A percentile compares a stretch with the other conserved stretches of the same genome.
phyloP scores from a whole-genome alignment of 176 grass and related monocot genomes.

The Bonia amplexicaulis region DNA sequence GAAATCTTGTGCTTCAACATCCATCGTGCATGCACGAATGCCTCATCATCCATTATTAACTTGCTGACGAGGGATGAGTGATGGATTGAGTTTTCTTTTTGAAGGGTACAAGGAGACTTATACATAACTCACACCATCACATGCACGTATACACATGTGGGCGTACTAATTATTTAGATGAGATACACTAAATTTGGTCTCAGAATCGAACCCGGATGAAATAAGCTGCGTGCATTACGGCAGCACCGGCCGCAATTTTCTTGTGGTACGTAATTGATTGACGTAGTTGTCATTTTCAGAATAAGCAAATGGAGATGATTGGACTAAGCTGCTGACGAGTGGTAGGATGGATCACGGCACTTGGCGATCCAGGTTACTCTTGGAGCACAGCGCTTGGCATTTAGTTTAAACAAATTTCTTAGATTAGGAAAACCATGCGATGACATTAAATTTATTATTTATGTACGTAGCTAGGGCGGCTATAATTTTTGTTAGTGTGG shows the following conservation, averaged over 20 bases:
- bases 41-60: neutral
- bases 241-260: too few relatives aligned
- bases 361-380: neutral
- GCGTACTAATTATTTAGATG: too few relatives aligned
- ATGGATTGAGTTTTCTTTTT: neutral
- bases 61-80: neutral
- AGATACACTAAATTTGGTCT: too few relatives aligned
- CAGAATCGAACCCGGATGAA: too few relatives aligned
- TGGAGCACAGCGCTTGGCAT: neutral
- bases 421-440: slow-evolving; percentile 6
- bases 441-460: neutral
- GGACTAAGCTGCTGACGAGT: neutral
- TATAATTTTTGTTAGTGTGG: neutral
- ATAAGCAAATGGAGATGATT: neutral
- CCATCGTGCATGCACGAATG: neutral
- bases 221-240: too few relatives aligned
- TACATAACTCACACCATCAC: too few relatives aligned
- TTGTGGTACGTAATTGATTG: neutral
- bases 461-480: slow-evolving; percentile 17
- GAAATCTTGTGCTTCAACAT: neutral
- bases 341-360: neutral
- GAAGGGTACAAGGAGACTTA: too few relatives aligned
- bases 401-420: neutral
- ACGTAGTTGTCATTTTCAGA: neutral
- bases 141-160: too few relatives aligned